Evolutionary conservation across 306 rosid species (phyloP), one percentile per base, ranked within the genome.

Genomic region (Vicia sativa): DNA sequence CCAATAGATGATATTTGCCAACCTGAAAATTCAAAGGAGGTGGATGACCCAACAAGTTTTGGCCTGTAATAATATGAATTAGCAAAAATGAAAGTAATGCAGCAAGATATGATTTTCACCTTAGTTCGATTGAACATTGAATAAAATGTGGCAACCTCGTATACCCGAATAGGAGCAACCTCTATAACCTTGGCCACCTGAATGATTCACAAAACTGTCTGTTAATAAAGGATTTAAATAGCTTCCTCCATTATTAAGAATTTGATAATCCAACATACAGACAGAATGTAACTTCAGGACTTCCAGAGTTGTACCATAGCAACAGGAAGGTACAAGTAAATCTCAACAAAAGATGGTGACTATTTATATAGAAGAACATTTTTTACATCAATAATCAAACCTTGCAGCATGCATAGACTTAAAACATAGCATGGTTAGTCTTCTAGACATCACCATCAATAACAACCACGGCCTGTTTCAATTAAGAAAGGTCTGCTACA

Each of bases 91-190:
- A 11, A 59, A 31, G 59, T 60, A 39, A 6, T 31, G 43, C 55
- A 72, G 62, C 38, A 52, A 23, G 65, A 35, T 39, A 70, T 57
- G 64, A 43, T 35, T 62, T 68, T 74, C 83, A 90, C 97, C 99
- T 88, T 90, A 54, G 92, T 8, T 50, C 96, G 87, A 76, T 93
- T 93, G 80, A 93, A 93, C 99, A 93, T 93, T 9, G 99, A 93
- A 79, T 90, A 93, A 84, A 93, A 90, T 74, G 99, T 93, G 70
- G 97, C 96, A 64, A 93, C 99, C 83, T 93, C 99, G 38, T 82
- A 93, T 37, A 93, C 96, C 56, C 96, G 95, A 69, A 93, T 84
- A 11, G 99, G 99, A 67, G 97, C 92, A 74, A 93, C 97, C 81
- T 87, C 99, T 45, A 88, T 43, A 76, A 88, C 50, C 82, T 87